A percentile compares a stretch with the other conserved stretches of the same genome.
phyloP scores from a whole-genome alignment of 2,329 filamentous ascomycete genomes.

The Didymella arachidicola region DNA sequence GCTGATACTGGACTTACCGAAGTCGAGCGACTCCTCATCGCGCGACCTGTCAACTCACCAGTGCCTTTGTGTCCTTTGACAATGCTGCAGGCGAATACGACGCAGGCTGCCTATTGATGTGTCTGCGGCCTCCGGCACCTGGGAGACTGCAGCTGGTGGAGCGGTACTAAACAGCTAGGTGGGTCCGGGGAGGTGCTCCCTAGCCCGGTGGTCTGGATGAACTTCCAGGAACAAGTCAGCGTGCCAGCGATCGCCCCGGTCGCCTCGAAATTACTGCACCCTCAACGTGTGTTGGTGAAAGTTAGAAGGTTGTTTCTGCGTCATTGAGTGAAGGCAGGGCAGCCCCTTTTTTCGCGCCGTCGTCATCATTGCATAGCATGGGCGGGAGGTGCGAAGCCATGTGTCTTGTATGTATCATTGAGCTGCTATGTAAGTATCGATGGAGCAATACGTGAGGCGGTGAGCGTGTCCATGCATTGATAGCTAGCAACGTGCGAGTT shows the following conservation, averaged over 20 bases:
- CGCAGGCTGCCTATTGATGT: not conserved
- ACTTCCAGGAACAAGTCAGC: conserved; percentile 47
- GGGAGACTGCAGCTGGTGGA: conserved; percentile 32
- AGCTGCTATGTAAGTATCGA: conserved; percentile 30
- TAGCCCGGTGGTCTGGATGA: conserved; percentile 45
- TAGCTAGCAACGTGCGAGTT: conserved; percentile 33
- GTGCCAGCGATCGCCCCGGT: conserved; percentile 40
- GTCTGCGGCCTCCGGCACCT: conserved; percentile 13
- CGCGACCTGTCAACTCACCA: not conserved
- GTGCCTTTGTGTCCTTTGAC: not conserved
- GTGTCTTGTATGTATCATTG: conserved; percentile 21
- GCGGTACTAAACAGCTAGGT: conserved; percentile 29
- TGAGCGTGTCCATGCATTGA: conserved; percentile 37
- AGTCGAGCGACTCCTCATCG: not conserved
- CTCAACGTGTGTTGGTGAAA: conserved; percentile 31
- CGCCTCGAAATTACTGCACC: conserved; percentile 40
- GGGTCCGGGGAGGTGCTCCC: conserved; percentile 50
- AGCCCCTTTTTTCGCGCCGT: conserved; percentile 37
- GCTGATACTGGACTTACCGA: not conserved
- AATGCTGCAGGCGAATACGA: conserved; percentile 1
- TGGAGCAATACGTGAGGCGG: conserved; percentile 31
- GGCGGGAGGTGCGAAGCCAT: conserved; percentile 24
- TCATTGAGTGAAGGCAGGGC: conserved; percentile 29
- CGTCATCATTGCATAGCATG: conserved; percentile 40
- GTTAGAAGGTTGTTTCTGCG: conserved; percentile 31